phyloP scores from a whole-genome alignment of 169 alveolate species.

The Cryptosporidium ryanae region DNA sequence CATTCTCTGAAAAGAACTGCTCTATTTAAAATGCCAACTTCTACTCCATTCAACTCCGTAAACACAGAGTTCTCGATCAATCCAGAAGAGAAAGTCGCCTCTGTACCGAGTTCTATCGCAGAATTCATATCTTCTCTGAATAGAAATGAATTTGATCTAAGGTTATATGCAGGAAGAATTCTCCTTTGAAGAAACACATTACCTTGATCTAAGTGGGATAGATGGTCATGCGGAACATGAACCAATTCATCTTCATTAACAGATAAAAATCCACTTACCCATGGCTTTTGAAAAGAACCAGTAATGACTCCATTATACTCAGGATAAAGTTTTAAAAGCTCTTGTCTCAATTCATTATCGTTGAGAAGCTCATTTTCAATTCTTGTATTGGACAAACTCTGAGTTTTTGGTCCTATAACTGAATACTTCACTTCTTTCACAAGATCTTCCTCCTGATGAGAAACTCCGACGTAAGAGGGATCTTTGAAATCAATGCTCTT shows the following conservation, averaged over 20 bases:
- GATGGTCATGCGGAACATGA: constrained; percentile 1
- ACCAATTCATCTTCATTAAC: not conserved
- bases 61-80: not conserved
- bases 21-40: constrained; percentile 5
- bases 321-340: too few relatives aligned
- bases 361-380: too few relatives aligned
- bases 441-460: too few relatives aligned
- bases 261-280: constrained; percentile 8
- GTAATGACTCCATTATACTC: not conserved
- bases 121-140: constrained; percentile 1
- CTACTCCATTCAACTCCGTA: not conserved
- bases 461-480: too few relatives aligned
- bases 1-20: constrained; percentile 51
- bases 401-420: too few relatives aligned
- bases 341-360: too few relatives aligned
- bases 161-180: not conserved
- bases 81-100: not conserved
- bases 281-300: constrained; percentile 9
- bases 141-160: not conserved
- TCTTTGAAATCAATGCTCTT: too few relatives aligned
- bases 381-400: too few relatives aligned
- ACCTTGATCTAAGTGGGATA: constrained; percentile 2
- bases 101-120: constrained; percentile 7
- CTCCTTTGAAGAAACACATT: constrained; percentile 9
- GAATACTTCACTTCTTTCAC: too few relatives aligned